Base-by-base conservation (phyloP, 1,284 basidiomycete species). In the Neonothopanus nambi region DNA sequence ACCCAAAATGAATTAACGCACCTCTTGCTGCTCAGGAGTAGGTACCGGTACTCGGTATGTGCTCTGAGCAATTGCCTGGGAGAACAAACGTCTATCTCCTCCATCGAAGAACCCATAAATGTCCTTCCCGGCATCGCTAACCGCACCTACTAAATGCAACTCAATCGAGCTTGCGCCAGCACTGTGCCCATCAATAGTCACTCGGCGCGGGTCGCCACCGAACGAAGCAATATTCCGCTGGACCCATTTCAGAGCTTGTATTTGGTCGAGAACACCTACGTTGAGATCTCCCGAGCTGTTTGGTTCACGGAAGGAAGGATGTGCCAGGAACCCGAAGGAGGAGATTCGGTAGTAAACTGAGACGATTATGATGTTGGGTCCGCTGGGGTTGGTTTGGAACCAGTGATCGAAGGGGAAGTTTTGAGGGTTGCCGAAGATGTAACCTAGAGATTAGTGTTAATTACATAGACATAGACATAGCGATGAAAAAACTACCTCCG, bases 81-180 rank as follows among this genome's bases (percentile, higher is more conserved):
- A 66, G 65, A 85, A 85, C 13, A 82, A 59, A n/a, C n/a, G n/a
- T n/a, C n/a, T n/a, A n/a, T n/a, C n/a, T 9, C 11, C 63, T 37
- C 23, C 37, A 30, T 6, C 30, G 18, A 13, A 5, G 7, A 5
- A 17, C 8, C 9, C 15, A 15, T 39, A 23, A 28, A 37, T 17
- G 30, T 33, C 30, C 30, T 33, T 33, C 30, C 30, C 30, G 13
- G 30, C 30, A 33, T 2, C 4, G 13, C 4, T 33, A 8, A 13
- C 30, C 3, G 30, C 30, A 33, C 30, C 73, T 20, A 81, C 70
- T 39, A 85, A 69, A 60, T 84, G 82, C 12, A 85, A 65, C 59
- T 79, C 76, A 7, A 84, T 71, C 2, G 78, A 80, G 36, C 75
- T 68, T 0, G 73, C 80, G 7, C 84, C 85, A 0, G 83, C 84